A percentile compares a stretch with the other conserved stretches of the same genome.
Evolutionary conservation across 805 yeast genomes (phyloP).

Genomic region (Candida gorgasii): DNA sequence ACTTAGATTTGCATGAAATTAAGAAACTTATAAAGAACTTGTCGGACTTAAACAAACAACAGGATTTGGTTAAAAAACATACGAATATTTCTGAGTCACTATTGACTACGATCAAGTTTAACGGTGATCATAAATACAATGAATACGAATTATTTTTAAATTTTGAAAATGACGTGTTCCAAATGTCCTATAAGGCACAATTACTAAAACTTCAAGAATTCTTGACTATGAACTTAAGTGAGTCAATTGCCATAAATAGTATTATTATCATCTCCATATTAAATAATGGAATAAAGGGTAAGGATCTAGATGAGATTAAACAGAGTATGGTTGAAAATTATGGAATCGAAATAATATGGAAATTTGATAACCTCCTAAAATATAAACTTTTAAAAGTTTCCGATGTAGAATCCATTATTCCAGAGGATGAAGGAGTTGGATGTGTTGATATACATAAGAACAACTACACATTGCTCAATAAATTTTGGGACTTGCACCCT

Average conservation of each 20-base stretch:
- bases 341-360: conserved; percentile 56
- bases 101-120: conserved; percentile 43
- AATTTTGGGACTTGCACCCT: conserved; percentile 53
- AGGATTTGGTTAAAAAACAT: conserved; percentile 68
- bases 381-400: conserved; percentile 47
- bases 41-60: conserved; percentile 64
- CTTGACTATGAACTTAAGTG: conserved; percentile 33
- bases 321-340: conserved; percentile 59
- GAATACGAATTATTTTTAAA: conserved; percentile 51
- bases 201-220: conserved; percentile 37
- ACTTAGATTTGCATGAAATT: conserved; percentile 46
- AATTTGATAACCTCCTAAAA: conserved; percentile 50
- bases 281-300: conserved; percentile 67
- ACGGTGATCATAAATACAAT: conserved; percentile 22
- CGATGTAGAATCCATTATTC: conserved; percentile 18
- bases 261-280: conserved; percentile 60
- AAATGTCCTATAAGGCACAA: conserved; percentile 36
- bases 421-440: conserved; percentile 32
- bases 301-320: conserved; percentile 57
- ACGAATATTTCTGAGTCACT: conserved; percentile 72
- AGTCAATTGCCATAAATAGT: conserved; percentile 50
- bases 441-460: conserved; percentile 30
- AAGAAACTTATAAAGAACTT: conserved; percentile 70
- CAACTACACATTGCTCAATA: conserved; percentile 38
- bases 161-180: conserved; percentile 70